phyloP scores from a whole-genome alignment of 2,329 filamentous ascomycete genomes.

The Colletotrichum endophyticum region DNA sequence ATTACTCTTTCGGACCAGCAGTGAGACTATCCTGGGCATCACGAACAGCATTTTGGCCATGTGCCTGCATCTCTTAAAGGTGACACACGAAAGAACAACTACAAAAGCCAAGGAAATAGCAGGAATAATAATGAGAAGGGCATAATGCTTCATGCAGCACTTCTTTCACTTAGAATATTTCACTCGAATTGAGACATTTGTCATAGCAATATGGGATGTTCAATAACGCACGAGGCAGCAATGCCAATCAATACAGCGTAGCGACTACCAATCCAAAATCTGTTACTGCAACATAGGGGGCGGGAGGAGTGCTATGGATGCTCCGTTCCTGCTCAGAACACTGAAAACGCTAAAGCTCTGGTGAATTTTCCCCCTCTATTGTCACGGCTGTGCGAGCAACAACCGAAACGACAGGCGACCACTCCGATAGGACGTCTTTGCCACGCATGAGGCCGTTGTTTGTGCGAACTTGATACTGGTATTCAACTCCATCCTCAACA shows the following conservation, averaged over 20 bases:
- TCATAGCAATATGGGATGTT: background rate
- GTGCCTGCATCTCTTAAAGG: accelerated
- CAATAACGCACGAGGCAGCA: accelerated
- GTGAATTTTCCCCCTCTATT: background rate
- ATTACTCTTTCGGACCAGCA: accelerated
- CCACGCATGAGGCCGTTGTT: background rate
- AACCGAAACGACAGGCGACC: background rate
- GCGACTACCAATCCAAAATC: background rate
- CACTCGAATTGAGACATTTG: accelerated
- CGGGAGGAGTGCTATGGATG: background rate
- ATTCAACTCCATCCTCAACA: background rate
- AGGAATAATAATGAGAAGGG: accelerated
- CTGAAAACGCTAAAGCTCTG: background rate
- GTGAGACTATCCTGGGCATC: background rate
- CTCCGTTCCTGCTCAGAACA: accelerated
- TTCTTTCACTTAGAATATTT: background rate
- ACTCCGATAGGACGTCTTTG: background rate
- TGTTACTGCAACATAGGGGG: accelerated
- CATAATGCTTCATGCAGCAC: accelerated
- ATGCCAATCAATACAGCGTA: background rate
- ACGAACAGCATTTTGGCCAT: accelerated
- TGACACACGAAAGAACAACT: accelerated
- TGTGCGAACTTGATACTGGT: constrained; percentile 17
- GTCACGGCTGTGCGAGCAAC: background rate
- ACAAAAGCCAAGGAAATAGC: accelerated